phyloP scores from a whole-genome alignment of 2,329 filamentous ascomycete genomes.

The Alternaria sp. region DNA sequence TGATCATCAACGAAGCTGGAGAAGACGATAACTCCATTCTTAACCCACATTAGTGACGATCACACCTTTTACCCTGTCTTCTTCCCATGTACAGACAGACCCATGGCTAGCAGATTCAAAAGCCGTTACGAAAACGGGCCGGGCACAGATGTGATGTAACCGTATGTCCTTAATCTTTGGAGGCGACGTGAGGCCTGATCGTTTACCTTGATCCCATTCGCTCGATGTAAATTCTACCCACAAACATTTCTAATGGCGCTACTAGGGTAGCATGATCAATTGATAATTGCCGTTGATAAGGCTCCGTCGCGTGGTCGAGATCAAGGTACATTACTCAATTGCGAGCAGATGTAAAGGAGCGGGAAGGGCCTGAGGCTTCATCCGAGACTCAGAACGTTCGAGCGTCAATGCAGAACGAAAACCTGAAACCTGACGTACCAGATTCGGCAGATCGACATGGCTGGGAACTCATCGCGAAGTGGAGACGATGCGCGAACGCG shows the following conservation, averaged over 20 bases:
- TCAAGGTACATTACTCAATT: constrained; percentile 2
- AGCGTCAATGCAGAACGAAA: constrained; percentile 4
- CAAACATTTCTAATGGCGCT: constrained; percentile 3
- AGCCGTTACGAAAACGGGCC: constrained; percentile 4
- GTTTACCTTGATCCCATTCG: background rate
- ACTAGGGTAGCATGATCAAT: background rate
- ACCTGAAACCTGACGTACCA: constrained; percentile 9
- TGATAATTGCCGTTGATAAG: constrained; percentile 1
- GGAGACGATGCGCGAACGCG: constrained; percentile 11
- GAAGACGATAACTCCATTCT: constrained; percentile 3
- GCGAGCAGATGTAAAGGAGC: background rate
- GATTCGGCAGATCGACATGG: constrained; percentile 5
- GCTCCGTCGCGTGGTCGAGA: background rate
- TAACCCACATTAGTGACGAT: background rate
- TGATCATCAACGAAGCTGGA: background rate
- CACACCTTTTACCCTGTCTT: background rate
- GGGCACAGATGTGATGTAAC: background rate
- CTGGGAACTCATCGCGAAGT: background rate
- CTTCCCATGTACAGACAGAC: background rate
- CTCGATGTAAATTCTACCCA: background rate
- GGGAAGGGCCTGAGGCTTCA: constrained; percentile 1
- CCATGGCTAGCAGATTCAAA: constrained; percentile 13
- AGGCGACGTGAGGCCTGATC: background rate
- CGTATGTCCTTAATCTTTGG: constrained; percentile 1
- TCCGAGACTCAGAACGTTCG: constrained; percentile 14